Evolutionary conservation across 2,329 filamentous ascomycete species (phyloP).

Genomic region (Fusarium sp.): DNA sequence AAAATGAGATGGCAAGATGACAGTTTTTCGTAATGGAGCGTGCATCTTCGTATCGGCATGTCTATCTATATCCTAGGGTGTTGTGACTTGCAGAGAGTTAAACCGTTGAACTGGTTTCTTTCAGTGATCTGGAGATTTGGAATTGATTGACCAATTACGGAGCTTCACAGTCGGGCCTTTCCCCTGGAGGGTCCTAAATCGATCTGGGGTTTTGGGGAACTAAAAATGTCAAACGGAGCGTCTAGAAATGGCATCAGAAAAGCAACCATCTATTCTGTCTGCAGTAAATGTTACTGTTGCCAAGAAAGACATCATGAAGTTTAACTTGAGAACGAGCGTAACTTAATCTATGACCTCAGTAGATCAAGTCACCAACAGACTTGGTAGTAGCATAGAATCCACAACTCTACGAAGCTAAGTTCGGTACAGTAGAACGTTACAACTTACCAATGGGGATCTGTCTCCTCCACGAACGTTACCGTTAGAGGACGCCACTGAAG

Average conservation of each 20-base stretch:
- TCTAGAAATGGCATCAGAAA: neutral
- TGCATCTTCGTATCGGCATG: slow-evolving; percentile 8
- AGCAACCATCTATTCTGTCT: neutral
- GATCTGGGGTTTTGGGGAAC: slow-evolving; percentile 37
- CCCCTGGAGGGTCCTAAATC: slow-evolving; percentile 35
- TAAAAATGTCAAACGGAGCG: neutral
- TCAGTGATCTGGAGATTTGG: neutral
- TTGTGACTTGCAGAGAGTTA: neutral
- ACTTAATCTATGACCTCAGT: neutral
- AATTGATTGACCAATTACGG: slow-evolving; percentile 32
- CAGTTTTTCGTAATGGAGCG: slow-evolving; percentile 6
- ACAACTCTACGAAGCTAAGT: neutral
- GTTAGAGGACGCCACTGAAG: slow-evolving; percentile 18
- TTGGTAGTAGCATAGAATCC: slow-evolving; percentile 7
- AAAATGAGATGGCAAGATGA: neutral
- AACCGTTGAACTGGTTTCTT: slow-evolving; percentile 1
- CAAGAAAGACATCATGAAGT: neutral
- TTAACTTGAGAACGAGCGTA: neutral
- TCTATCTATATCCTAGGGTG: slow-evolving; percentile 8
- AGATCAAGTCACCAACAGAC: neutral
- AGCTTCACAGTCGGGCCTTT: slow-evolving; percentile 40
- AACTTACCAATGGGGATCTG: neutral
- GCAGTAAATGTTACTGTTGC: neutral
- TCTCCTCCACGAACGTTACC: slow-evolving; percentile 27
- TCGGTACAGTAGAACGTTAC: slow-evolving; percentile 9